Percentiles rank a stretch among this genome's conserved stretches.
phyloP scores from a whole-genome alignment of 768 basidiomycete species.

The Termitomyces sp. region DNA sequence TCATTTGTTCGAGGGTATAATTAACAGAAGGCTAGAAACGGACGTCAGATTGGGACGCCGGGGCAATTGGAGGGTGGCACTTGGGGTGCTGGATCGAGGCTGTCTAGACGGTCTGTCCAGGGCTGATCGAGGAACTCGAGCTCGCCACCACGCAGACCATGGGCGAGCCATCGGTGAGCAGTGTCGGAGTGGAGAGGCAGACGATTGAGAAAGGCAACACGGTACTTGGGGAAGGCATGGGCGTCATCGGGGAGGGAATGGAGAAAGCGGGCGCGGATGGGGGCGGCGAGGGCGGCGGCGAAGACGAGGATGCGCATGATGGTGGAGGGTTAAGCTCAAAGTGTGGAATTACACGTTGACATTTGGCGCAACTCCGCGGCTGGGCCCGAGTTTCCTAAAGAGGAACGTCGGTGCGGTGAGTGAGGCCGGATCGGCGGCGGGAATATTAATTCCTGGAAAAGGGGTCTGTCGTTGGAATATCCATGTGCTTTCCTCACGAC shows the following conservation, averaged over 20 bases:
- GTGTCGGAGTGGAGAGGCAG: constrained; percentile 71
- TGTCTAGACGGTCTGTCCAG: constrained; percentile 48
- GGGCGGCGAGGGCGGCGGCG: constrained; percentile 22
- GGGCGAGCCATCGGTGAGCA: constrained; percentile 66
- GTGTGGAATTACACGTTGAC: constrained; percentile 6
- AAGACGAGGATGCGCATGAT: constrained; percentile 12
- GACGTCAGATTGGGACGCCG: constrained; percentile 11
- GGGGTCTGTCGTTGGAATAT: constrained; percentile 13
- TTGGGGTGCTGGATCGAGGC: constrained; percentile 33
- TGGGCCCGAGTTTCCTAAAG: constrained; percentile 13
- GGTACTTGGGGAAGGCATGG: constrained; percentile 78
- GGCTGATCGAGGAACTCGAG: constrained; percentile 71
- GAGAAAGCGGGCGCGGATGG: constrained; percentile 35
- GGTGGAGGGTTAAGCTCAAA: not conserved
- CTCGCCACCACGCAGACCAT: constrained; percentile 72
- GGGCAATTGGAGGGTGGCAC: constrained; percentile 21
- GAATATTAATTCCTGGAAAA: constrained; percentile 12
- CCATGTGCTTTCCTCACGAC: constrained; percentile 23
- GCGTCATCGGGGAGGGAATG: constrained; percentile 78
- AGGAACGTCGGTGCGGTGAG: constrained; percentile 1
- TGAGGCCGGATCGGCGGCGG: constrained; percentile 11
- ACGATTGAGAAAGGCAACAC: constrained; percentile 72
- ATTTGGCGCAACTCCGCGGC: constrained; percentile 10
- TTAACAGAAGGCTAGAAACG: constrained; percentile 22
- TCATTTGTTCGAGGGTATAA: constrained; percentile 68